These are phyloP conservation scores for Paracoccidioides brasiliensis DNA, from an alignment of 2,329 filamentous ascomycete genomes.

Conservation along the genomic window DNA sequence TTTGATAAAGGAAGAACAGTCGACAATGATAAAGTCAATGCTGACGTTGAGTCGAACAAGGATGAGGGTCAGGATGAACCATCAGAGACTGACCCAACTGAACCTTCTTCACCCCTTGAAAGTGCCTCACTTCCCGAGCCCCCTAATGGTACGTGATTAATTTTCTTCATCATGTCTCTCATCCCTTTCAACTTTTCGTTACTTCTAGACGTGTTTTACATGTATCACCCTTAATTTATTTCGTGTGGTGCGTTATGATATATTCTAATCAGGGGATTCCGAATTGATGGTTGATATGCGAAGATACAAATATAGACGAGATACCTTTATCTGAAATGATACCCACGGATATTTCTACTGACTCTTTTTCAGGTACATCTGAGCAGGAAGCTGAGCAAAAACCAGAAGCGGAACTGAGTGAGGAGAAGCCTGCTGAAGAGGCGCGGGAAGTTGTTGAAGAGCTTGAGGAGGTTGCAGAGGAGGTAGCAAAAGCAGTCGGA, in stretches of 20 bases:
- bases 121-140: neutral
- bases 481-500: neutral
- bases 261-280: neutral
- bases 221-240: neutral
- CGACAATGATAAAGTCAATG: conserved; percentile 27
- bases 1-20: conserved; percentile 22
- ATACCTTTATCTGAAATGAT: neutral
- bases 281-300: neutral
- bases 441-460: too few relatives aligned
- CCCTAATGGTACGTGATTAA: conserved; percentile 3
- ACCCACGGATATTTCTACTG: neutral
- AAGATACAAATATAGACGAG: neutral
- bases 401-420: neutral
- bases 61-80: conserved; percentile 14
- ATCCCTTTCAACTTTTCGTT: neutral
- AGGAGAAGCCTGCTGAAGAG: neutral
- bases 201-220: neutral
- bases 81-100: conserved; percentile 6
- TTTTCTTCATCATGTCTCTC: neutral
- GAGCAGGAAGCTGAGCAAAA: neutral
- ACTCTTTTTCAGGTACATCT: conserved; percentile 5
- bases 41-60: conserved; percentile 22
- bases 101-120: conserved; percentile 2
- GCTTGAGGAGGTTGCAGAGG: too few relatives aligned
- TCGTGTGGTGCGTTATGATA: neutral